A percentile compares a stretch with the other conserved stretches of the same genome.
phyloP scores from a whole-genome alignment of 169 alveolate species.

The Cryptosporidium ubiquitum region DNA sequence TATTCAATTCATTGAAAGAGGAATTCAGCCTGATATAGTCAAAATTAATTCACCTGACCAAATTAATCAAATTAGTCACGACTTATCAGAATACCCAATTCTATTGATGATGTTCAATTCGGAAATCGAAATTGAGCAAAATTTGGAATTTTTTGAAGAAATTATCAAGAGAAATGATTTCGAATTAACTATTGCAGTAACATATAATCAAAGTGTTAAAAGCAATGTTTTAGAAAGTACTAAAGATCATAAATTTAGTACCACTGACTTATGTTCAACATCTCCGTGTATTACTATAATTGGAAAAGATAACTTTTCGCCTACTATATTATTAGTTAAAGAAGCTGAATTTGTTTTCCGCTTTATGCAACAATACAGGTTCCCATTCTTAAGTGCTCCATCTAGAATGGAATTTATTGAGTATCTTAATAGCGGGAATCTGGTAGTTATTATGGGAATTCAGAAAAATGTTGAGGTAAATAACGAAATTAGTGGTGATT shows the following conservation, averaged over 20 bases:
- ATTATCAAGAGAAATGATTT: constrained; percentile 5
- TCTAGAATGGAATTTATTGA: constrained; percentile 48
- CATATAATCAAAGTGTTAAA: not conserved
- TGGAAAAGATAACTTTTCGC: constrained; percentile 46
- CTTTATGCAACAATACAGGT: constrained; percentile 51
- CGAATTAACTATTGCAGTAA: constrained; percentile 20
- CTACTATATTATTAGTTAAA: not conserved
- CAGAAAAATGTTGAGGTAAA: not conserved
- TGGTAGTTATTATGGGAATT: constrained; percentile 44
- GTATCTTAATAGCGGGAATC: constrained; percentile 57
- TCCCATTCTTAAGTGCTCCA: constrained; percentile 33
- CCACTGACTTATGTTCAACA: not conserved
- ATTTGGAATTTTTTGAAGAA: not conserved
- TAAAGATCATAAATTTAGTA: constrained; percentile 13
- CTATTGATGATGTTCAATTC: not conserved
- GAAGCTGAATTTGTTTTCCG: not conserved
- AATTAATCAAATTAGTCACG: constrained; percentile 8
- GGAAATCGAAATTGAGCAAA: not conserved
- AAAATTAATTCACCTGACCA: not conserved
- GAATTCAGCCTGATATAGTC: constrained; percentile 33
- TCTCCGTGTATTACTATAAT: constrained; percentile 36
- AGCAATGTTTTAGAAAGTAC: not conserved
- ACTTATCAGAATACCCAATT: constrained; percentile 12
- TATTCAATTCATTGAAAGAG: constrained; percentile 40
- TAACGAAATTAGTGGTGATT: constrained; percentile 12